Evolutionary conservation across 106 monocot genomes (phyloP), one percentile per base, ranked within the genome.

Genomic region (Narthecium ossifragum): DNA sequence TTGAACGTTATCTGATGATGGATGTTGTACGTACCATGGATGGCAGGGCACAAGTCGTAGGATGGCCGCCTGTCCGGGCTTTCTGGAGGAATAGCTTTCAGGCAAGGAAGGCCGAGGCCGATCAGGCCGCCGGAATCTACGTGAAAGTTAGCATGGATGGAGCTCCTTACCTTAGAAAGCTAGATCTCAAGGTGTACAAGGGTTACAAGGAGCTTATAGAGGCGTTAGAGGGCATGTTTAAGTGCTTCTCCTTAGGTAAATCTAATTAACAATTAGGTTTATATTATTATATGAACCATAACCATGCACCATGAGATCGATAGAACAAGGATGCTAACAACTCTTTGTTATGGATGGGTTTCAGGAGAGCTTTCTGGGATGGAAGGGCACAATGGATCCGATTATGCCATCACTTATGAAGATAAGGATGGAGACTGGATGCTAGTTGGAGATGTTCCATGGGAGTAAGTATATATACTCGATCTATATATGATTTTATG

Each of bases 361-460:
- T 26, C 45, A 45, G 61, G 62, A 0, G 63, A 62, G 24, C 25
- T 59, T 41, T 61, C 53, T 20, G 41, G 34, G 60, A 53, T 47
- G 53, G 53, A 52, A 32, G 43, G 61, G 0, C 31, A 51, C 27
- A 34, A 33, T 30, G 60, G 72, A 31, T 73, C 65, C 6, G 66
- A 60, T 8, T 63, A 63, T 58, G 75, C 68, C 18, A 31, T 75
- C 18, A 51, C 75, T 5, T 75, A 75, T 49, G 69, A 75, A 31
- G 75, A 75, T 59, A 75, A 75, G 59, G 75, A 68, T 46, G 63
- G 67, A 22, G 75, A 75, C 21, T 69, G 54, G 68, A 75, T 75
- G 75, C 14, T 75, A n/a, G 75, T 69, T 43, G 75, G 75, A 68
- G 75, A 75, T 63, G 68, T 75, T 51, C 75, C 75, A 63, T 75